Evolutionary conservation across 768 basidiomycete genomes (phyloP).

Genomic region (Boletus subparvulus): DNA sequence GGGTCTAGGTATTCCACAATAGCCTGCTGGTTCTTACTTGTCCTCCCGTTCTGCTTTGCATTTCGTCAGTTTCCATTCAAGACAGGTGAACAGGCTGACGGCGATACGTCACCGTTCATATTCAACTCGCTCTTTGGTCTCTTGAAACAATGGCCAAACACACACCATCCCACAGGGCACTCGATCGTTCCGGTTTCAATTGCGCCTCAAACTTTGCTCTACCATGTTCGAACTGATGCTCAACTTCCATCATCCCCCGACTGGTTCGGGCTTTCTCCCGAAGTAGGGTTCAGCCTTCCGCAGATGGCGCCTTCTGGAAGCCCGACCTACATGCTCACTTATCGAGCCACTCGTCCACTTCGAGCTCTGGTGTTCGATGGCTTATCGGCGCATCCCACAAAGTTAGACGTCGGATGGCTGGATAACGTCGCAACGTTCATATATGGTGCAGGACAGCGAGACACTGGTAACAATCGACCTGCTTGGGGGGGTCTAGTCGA

Average conservation of each 20-base stretch:
- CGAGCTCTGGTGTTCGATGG: conserved; percentile 4
- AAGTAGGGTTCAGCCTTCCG: conserved; percentile 3
- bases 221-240: not conserved
- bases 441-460: conserved; percentile 1
- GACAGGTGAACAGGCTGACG: not conserved
- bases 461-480: conserved; percentile 1
- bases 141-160: conserved; percentile 9
- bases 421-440: conserved; percentile 4
- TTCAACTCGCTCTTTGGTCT: conserved; percentile 7
- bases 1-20: not conserved
- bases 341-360: conserved; percentile 2
- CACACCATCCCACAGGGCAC: conserved; percentile 1
- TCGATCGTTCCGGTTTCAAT: conserved; percentile 4
- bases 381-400: conserved; percentile 1
- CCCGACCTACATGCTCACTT: not conserved
- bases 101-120: not conserved
- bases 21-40: not conserved
- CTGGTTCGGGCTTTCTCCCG: conserved; percentile 6
- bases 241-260: not conserved
- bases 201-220: conserved; percentile 2
- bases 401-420: conserved; percentile 1
- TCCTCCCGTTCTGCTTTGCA: not conserved
- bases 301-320: conserved; percentile 1
- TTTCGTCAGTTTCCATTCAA: not conserved
- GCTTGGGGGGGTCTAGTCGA: not conserved